Evolutionary conservation across 2,329 filamentous ascomycete species (phyloP), one percentile per base, ranked within the genome.

Genomic region (Balansia obtecta): DNA sequence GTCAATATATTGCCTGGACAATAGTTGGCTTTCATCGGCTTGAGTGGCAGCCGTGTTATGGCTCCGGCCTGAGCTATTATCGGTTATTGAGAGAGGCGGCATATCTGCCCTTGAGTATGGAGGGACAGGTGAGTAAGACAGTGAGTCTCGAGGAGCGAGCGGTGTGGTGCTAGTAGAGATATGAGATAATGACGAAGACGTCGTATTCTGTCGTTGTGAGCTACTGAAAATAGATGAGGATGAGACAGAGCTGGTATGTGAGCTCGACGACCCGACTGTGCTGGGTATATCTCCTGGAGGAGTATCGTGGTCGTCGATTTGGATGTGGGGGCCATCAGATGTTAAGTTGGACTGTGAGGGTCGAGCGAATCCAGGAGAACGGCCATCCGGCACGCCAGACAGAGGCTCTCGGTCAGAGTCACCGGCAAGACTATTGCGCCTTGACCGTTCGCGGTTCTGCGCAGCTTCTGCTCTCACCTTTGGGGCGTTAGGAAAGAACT

Each of bases 401-500:
- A 54, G 50, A 50, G 55, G 45, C 50, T 57, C 57, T 55, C 53
- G 54, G 50, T 58, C 56, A 48, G 58, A 55, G 18, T 58, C 58
- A 49, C 54, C 46, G 46, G 58, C 54, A 33, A 57, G 50, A n/a
- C 51, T 51, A 52, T 54, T 56, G 50, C 59, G 57, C 48, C 58
- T 63, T 50, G 58, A 55, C 45, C 57, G 61, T 43, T 66, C 63
- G 53, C 60, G 60, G 48, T 65, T 61, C 60, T 68, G 66, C 47
- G 47, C 47, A 48, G 68, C 68, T 57, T 70, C 71, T 53, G 68
- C 67, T 66, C 71, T 80, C 71, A 76, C 73, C 66, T 75, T 82
- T 59, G 86, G 85, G 63, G 85, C 86, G 65, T 84, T 81, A 59
- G 85, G 86, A 69, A 89, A 90, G 77, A 88, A 93, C 71, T 89